Evolutionary conservation across 1,284 basidiomycete species (phyloP).

Genomic region (Ceratobasidium sp.): DNA sequence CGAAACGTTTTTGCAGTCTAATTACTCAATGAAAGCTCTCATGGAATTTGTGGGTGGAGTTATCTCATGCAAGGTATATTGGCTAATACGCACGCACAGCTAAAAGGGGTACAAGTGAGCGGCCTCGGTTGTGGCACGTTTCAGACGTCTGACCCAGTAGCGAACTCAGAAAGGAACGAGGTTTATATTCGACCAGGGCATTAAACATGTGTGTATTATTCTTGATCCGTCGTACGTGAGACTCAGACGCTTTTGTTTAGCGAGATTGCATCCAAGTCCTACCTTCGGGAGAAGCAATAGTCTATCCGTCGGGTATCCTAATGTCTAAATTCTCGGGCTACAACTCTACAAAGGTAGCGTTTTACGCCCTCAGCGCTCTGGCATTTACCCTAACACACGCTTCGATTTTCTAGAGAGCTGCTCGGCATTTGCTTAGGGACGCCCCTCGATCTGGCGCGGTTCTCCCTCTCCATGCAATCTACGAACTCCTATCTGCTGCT

Average conservation of each 20-base stretch:
- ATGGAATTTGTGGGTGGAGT: neutral
- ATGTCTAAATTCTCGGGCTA: slow-evolving; percentile 16
- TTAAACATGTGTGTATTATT: slow-evolving; percentile 12
- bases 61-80: neutral
- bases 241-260: neutral
- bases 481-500: slow-evolving; percentile 12
- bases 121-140: neutral
- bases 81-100: neutral
- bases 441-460: neutral
- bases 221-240: neutral
- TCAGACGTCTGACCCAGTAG: neutral
- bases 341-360: slow-evolving; percentile 21
- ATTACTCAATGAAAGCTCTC: neutral
- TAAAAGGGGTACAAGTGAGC: slow-evolving; percentile 8
- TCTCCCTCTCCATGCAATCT: slow-evolving; percentile 20
- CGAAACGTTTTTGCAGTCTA: neutral
- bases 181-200: neutral
- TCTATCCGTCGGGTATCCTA: slow-evolving; percentile 19
- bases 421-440: slow-evolving; percentile 15
- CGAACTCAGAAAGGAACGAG: neutral
- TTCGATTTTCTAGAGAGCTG: neutral
- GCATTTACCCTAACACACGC: neutral
- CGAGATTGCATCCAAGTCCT: slow-evolving; percentile 23
- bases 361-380: neutral
- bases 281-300: slow-evolving; percentile 4